Evolutionary conservation across 2,329 filamentous ascomycete genomes (phyloP).

Genomic region (Trichoderma asperellum): DNA sequence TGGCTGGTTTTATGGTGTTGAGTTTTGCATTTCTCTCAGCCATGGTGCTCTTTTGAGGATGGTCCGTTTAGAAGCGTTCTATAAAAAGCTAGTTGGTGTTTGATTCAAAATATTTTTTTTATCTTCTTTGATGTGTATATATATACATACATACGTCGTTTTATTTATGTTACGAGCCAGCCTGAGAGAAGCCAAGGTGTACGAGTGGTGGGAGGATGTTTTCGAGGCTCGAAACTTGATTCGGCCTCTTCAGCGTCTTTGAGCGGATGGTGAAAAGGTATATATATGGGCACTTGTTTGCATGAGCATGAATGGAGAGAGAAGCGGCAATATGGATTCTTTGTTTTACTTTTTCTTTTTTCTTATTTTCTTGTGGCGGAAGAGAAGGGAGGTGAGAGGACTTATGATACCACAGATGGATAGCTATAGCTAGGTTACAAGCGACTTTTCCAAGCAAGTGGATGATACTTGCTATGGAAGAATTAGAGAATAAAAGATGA

Average conservation of each 20-base stretch:
- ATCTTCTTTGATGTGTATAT: background rate
- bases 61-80: background rate
- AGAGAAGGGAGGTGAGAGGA: background rate
- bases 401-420: slow-evolving; percentile 25
- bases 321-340: background rate
- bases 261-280: background rate
- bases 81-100: background rate
- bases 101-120: background rate
- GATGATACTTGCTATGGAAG: background rate
- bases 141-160: background rate
- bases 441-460: background rate
- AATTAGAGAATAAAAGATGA: background rate
- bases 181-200: background rate
- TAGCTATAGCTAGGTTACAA: background rate
- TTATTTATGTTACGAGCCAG: background rate
- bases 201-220: background rate
- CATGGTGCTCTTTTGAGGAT: background rate
- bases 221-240: background rate
- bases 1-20: background rate
- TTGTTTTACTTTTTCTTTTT: background rate
- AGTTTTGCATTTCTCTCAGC: background rate
- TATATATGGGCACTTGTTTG: background rate
- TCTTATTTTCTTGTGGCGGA: background rate
- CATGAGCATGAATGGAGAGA: background rate
- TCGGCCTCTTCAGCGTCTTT: background rate